Conservation (phyloP, 305 asterid genomes). For the Ilex paraguariensis region DNA sequence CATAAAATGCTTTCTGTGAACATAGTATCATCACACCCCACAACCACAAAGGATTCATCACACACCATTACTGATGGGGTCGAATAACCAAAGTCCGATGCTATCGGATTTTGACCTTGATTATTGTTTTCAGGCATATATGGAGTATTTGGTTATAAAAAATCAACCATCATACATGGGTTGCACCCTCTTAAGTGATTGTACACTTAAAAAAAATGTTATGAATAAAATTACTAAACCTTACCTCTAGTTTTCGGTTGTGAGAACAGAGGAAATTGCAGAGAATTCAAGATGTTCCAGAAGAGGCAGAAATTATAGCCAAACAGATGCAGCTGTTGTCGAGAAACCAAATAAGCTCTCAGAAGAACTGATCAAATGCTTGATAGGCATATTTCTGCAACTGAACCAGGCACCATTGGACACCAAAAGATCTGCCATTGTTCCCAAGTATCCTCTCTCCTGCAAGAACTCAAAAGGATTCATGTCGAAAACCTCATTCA, state of each 20-base stretch:
- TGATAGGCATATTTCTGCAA: constrained; percentile 56
- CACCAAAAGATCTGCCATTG: constrained; percentile 26
- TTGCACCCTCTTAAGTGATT: neutral
- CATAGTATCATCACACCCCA: neutral
- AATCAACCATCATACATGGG: neutral
- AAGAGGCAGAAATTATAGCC: constrained; percentile 20
- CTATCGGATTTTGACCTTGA: no score
- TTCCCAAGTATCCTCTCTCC: constrained; percentile 37
- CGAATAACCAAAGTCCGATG: no score
- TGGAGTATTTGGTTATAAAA: no score
- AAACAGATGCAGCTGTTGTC: constrained; percentile 25
- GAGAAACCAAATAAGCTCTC: constrained; percentile 68
- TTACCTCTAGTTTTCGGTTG: constrained; percentile 14
- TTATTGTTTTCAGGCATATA: no score
- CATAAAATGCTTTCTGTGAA: neutral
- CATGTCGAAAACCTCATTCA: constrained; percentile 62
- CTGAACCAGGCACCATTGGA: constrained; percentile 45
- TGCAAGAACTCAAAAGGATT: constrained; percentile 64
- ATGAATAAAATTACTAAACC: neutral
- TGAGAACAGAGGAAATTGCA: constrained; percentile 30
- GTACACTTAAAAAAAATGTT: neutral
- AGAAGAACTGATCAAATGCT: constrained; percentile 64
- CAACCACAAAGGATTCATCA: no score
- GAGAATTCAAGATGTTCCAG: constrained; percentile 38
- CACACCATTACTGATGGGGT: no score